Evolutionary conservation across 768 basidiomycete genomes (phyloP).

Genomic region (Mycena olivaceomarginata): DNA sequence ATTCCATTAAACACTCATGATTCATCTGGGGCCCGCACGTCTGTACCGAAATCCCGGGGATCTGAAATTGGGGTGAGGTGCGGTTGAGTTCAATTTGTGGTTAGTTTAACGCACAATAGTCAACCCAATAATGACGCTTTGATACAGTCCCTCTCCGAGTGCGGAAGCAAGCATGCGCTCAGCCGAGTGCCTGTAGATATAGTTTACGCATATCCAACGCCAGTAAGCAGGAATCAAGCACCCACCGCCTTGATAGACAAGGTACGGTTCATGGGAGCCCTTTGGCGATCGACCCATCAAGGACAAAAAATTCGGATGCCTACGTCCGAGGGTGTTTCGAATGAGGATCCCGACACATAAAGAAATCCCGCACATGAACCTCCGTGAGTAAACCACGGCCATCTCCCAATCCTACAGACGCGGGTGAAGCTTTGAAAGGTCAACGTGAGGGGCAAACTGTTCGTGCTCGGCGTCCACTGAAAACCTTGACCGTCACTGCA

Average conservation of each 20-base stretch:
- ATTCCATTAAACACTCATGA: background rate
- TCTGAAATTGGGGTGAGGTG: background rate
- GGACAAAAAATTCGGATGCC: conserved; percentile 13
- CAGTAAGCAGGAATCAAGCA: background rate
- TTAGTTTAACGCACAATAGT: background rate
- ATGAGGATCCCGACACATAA: background rate
- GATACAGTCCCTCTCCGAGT: background rate
- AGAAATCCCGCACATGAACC: background rate
- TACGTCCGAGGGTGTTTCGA: background rate
- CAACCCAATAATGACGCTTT: background rate
- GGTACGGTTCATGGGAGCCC: background rate
- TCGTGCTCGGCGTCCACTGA: background rate
- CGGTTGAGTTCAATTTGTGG: background rate
- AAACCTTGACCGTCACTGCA: conserved; percentile 17
- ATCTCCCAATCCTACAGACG: background rate
- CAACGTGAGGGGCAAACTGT: background rate
- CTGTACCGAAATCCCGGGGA: conserved; percentile 9
- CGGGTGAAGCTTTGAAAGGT: background rate
- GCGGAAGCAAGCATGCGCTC: conserved; percentile 14
- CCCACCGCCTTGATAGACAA: conserved; percentile 14
- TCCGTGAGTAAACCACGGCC: background rate
- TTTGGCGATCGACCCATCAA: background rate
- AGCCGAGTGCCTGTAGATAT: background rate
- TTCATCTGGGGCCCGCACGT: background rate
- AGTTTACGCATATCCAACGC: too few species aligned